Percentiles rank a stretch among this genome's conserved stretches.
Conservation (phyloP, 2,329 filamentous ascomycete species). For the Paraphaeosphaeria minitans region DNA sequence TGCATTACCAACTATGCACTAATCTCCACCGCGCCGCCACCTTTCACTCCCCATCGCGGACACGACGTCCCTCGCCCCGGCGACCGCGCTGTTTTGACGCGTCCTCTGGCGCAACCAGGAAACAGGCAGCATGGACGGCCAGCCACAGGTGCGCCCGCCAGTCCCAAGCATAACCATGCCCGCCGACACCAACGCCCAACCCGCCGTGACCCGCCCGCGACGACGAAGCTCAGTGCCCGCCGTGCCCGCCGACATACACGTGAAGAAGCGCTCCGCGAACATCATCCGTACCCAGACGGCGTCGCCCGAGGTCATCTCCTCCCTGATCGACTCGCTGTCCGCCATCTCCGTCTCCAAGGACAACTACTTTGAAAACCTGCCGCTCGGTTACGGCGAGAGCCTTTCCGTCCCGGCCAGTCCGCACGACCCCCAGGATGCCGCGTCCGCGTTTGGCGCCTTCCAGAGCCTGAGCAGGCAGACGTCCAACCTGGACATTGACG, state of each 20-base stretch:
- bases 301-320: slow-evolving; percentile 72
- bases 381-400: slow-evolving; percentile 38
- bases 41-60: background rate
- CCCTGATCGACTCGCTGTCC: slow-evolving; percentile 66
- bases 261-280: slow-evolving; percentile 40
- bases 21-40: slow-evolving; percentile 12
- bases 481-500: slow-evolving; percentile 56
- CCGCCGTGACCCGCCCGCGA: slow-evolving; percentile 28
- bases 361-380: slow-evolving; percentile 68
- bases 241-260: slow-evolving; percentile 22
- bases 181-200: slow-evolving; percentile 14
- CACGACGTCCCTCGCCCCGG: slow-evolving; percentile 2
- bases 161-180: slow-evolving; percentile 24
- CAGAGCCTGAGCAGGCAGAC: slow-evolving; percentile 57
- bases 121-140: slow-evolving; percentile 32
- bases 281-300: slow-evolving; percentile 47
- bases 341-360: slow-evolving; percentile 67
- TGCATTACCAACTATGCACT: slow-evolving; percentile 13
- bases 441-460: slow-evolving; percentile 75
- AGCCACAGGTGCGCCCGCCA: slow-evolving; percentile 23
- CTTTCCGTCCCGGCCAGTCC: slow-evolving; percentile 37
- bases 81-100: slow-evolving; percentile 3
- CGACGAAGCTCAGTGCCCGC: slow-evolving; percentile 38
- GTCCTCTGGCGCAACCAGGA: background rate
- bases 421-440: slow-evolving; percentile 45